Evolutionary conservation across 2,329 filamentous ascomycete species (phyloP), one percentile per base, ranked within the genome.

Genomic region (Zasmidium cellare): DNA sequence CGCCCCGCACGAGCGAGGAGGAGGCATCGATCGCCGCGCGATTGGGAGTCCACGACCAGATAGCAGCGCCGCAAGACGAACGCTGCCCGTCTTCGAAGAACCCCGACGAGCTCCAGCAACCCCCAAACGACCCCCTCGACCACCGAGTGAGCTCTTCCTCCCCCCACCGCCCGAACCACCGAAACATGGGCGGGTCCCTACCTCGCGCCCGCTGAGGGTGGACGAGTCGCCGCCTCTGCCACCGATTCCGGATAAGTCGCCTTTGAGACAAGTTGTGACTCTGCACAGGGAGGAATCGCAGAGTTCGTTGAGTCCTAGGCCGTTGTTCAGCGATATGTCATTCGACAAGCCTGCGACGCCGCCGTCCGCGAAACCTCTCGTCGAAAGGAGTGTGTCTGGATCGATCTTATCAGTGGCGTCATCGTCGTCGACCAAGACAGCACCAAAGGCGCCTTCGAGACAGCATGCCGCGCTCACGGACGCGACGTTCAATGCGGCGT

Each of bases 81-180:
- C 51, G 3, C 18, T 57, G 3, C 52, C 62, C 14, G 47, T 58
- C 3, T 57, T 51, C 24, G 60, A 60, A 35, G 51, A 60, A 51
- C 62, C 63, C 1, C 51, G 59, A 48, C 52, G 46, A 23, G 61
- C 65, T 25, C 62, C 63, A 18, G 44, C 22, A 46, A 63, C 67
- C 28, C 67, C 67, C 2, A 64, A 59, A 46, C 62, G 61, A 48
- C 62, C 64, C 22, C 57, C 64, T 19, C 58, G 65, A 22, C 61
- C 66, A 23, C 49, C 63, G 5, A 62, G 59, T 31, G 61, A 65
- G 18, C 55, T 62, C 23, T 58, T 62, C 46, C 35, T 63, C n/a
- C 56, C 53, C 2, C 50, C 61, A 5, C 46, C 54, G 25, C 51
- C 53, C 12, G 38, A 46, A n/a, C 24, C 48, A 3, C 38, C 47